Base-by-base conservation (phyloP, 495 filamentous ascomycete genomes). In the Aspergillus incahuasiensis region DNA sequence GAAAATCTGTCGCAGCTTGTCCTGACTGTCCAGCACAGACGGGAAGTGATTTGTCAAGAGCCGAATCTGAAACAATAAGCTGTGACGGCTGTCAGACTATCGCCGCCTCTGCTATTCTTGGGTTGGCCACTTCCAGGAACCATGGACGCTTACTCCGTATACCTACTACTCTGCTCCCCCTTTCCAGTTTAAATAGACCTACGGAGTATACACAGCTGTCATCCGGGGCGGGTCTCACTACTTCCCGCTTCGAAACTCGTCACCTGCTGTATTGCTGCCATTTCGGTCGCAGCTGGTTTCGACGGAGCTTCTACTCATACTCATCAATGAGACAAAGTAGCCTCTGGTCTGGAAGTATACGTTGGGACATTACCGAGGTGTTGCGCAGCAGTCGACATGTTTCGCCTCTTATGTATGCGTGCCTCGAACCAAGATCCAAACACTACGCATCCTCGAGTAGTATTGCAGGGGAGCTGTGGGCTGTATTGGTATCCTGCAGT, bases 41-140 rank as follows among this genome's bases (percentile, higher is more conserved):
- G 18, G 40, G 22, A 43, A 50, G 46, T 50, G 54, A 56, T 56
- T 56, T 56, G 54, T 56, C 54, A 56, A 38, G 46, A 39, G 25
- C 19, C 18, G 9, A 44, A 56, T 19, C 54, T 56, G 54, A 56
- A 56, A 56, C 54, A 56, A 56, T 56, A 56, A 56, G 19, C 32
- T 55, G 48, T 52, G 12, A 38, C 48, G 48, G 48, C 38, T 55
- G 44, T 55, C 53, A 48, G 43, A 55, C 44, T 41, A 41, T 48
- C 22, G 9, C 52, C 18, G 21, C 21, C 34, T 35, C 52, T 39
- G 32, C 53, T 55, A 52, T 52, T 52, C 30, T 42, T 43, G 24
- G 49, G 40, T 39, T 19, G 20, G 32, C 48, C 48, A 15, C 28
- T 48, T 48, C 25, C 8, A 38, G 28, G 30, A 21, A 35, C 47